Conservation (phyloP, 805 yeast genomes). For the Cyberlindnera americana region DNA sequence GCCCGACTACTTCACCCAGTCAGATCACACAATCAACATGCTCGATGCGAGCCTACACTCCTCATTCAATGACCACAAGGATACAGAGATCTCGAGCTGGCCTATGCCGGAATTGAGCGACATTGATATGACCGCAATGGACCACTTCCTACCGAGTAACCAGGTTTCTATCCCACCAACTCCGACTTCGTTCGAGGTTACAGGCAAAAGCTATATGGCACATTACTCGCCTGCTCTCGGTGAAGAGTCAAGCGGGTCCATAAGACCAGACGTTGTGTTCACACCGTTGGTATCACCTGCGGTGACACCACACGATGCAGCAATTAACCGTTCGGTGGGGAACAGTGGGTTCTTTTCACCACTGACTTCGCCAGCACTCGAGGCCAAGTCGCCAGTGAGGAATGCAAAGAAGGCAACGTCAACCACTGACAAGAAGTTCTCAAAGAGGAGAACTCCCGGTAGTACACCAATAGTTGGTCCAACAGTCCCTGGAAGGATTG, state of each 20-base stretch:
- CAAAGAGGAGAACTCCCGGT: constrained; percentile 38
- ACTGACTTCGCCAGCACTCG: constrained; percentile 66
- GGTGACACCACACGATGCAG: constrained; percentile 54
- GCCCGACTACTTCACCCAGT: too few species aligned
- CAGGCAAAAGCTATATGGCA: constrained; percentile 6
- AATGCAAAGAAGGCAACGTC: constrained; percentile 16
- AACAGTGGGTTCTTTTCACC: constrained; percentile 37
- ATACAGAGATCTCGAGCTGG: constrained; percentile 2
- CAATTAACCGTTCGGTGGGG: constrained; percentile 15
- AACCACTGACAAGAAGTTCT: constrained; percentile 27
- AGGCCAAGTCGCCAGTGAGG: constrained; percentile 35
- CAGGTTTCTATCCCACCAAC: constrained; percentile 21
- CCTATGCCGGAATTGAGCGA: constrained; percentile 9
- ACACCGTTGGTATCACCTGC: constrained; percentile 80
- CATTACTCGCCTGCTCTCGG: constrained; percentile 20
- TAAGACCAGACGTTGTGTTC: constrained; percentile 58
- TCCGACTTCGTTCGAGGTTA: constrained; percentile 22
- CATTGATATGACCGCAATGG: constrained; percentile 8
- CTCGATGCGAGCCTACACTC: constrained; percentile 5
- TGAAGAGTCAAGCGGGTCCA: constrained; percentile 18
- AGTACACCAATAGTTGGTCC: constrained; percentile 38
- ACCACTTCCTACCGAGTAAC: constrained; percentile 11
- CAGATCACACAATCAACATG: constrained; percentile 7
- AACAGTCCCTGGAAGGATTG: constrained; percentile 29
- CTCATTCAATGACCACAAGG: too few species aligned